Percentiles rank a stretch among this genome's conserved stretches.
Conservation (phyloP, 2,329 filamentous ascomycete genomes). For the Penicillium polonicum region DNA sequence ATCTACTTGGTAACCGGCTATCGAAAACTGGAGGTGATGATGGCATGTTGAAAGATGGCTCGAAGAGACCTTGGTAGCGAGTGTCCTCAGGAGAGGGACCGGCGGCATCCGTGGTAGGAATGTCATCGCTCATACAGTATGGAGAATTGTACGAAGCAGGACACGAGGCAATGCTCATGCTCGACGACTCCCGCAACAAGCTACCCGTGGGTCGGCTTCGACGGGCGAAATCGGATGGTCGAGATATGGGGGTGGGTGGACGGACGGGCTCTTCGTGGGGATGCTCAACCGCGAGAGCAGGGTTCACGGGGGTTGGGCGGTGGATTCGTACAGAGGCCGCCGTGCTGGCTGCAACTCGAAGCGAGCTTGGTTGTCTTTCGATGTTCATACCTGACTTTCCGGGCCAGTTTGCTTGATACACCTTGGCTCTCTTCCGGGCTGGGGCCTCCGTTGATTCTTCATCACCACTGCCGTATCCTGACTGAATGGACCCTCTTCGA, state of each 20-base stretch:
- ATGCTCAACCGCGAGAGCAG: conserved; percentile 32
- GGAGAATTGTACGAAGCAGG: conserved; percentile 41
- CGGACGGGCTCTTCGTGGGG: conserved; percentile 47
- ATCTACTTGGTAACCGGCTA: conserved; percentile 63
- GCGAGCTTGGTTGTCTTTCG: conserved; percentile 70
- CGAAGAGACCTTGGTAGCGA: conserved; percentile 51
- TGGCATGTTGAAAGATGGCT: conserved; percentile 77
- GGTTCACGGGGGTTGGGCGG: conserved; percentile 62
- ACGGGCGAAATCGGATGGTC: conserved; percentile 31
- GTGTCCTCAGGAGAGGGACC: conserved; percentile 51
- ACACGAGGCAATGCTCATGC: conserved; percentile 42
- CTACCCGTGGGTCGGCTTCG: conserved; percentile 45
- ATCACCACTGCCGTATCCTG: conserved; percentile 70
- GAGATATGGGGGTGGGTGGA: conserved; percentile 48
- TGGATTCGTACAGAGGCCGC: conserved; percentile 83
- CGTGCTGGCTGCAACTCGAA: conserved; percentile 87
- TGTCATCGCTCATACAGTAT: conserved; percentile 40
- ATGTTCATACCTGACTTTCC: conserved; percentile 66
- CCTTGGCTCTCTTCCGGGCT: conserved; percentile 75
- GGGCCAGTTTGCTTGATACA: conserved; percentile 70
- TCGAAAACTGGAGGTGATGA: conserved; percentile 85
- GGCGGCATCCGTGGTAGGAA: conserved; percentile 45
- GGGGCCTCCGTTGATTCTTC: conserved; percentile 63
- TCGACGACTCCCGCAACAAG: conserved; percentile 63
- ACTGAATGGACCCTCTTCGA: conserved; percentile 42